Evolutionary conservation across 2,329 filamentous ascomycete genomes (phyloP), one percentile per base, ranked within the genome.

Genomic region (Exophiala viscosa): DNA sequence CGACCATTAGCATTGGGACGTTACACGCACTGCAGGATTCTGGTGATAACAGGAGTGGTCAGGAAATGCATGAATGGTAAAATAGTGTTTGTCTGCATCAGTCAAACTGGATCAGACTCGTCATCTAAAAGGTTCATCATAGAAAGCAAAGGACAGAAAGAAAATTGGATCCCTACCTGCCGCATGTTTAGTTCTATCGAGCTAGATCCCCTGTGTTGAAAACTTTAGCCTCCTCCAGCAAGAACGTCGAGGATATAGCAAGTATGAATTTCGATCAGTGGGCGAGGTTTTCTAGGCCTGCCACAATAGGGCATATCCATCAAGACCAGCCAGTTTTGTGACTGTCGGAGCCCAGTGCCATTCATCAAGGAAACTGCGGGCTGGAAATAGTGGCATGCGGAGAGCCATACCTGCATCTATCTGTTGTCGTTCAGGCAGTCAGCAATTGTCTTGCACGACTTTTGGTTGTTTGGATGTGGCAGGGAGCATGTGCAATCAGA

Each of bases 221-320:
- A 40, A 10, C 10, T 18, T 42, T 28, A 42, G 40, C 40, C 20
- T 11, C 8, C 18, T 13, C 2, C 40, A 14, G n/a, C 33, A 14
- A n/a, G 32, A 47, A 47, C 13, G 23, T 28, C 8, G 23, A 28
- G 23, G 23, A 28, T 28, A 28, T 28, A 28, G 23, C n/a, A 40
- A 31, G 42, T 48, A 20, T 53, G 9, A 31, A 28, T 28, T 34
- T 14, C 39, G 40, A 57, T 95, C 90, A 95, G 90, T 92, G 88
- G 90, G 88, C 90, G 84, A 95, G 90, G 91, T 95, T 96, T 96
- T 95, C 90, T 95, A 96, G 89, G 90, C 90, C 90, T 95, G 90
- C 88, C 90, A 74, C 89, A 88, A 88, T 81, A 75, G 68, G 88
- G 90, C 89, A 83, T 87, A 82, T 84, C 90, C 88, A 78, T 90